These are phyloP conservation scores for Cichorium intybus DNA, from an alignment of 140 eudicot genomes.

Conservation along the genomic window DNA sequence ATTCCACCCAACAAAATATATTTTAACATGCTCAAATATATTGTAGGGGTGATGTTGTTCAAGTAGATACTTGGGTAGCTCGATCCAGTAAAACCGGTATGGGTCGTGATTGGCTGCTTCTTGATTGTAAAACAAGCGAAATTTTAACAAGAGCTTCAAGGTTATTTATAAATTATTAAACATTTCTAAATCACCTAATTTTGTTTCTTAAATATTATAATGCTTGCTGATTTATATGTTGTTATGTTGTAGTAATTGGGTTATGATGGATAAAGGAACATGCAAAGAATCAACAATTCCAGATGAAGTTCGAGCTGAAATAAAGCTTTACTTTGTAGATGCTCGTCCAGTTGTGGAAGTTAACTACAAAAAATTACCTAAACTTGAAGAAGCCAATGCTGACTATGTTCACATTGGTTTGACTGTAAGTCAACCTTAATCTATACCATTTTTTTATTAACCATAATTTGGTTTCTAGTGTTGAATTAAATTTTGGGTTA, in stretches of 20 bases:
- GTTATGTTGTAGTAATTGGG: no score
- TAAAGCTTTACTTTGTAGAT: conserved; percentile 62
- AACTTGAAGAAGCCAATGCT: no score
- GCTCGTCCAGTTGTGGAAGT: conserved; percentile 69
- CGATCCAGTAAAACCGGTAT: conserved; percentile 85
- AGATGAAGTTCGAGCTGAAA: conserved; percentile 79
- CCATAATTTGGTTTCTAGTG: no score
- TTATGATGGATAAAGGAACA: conserved; percentile 89
- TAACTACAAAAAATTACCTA: conserved; percentile 59
- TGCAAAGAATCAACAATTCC: conserved; percentile 76
- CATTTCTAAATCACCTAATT: no score
- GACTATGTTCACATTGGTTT: no score
- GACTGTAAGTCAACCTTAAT: no score
- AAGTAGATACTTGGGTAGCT: no score
- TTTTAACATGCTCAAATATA: conserved; percentile 7
- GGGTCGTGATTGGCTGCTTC: conserved; percentile 91
- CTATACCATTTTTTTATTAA: no score
- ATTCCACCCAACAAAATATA: no score
- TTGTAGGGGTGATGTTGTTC: conserved; percentile 98
- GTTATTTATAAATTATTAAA: conserved; percentile 14
- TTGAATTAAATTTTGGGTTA: no score
- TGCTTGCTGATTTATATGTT: no score
- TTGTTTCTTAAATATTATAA: conserved; percentile 27
- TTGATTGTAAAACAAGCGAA: conserved; percentile 74
- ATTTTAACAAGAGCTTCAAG: no score